A percentile compares a stretch with the other conserved stretches of the same genome.
Evolutionary conservation across 2,329 filamentous ascomycete genomes (phyloP).

Genomic region (Aspergillus bombycis): DNA sequence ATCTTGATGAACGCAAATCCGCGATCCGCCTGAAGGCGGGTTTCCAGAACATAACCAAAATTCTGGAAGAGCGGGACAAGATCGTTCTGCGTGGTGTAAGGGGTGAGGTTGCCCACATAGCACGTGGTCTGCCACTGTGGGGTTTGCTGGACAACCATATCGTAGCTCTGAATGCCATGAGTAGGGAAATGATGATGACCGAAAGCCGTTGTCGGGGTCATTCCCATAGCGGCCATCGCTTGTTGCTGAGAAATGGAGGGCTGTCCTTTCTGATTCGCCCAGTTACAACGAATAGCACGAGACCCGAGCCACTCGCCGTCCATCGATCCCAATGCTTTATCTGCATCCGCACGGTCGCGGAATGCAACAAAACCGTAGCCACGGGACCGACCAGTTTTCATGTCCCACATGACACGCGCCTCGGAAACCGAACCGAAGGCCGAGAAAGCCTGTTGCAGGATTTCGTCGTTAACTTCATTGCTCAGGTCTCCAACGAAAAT

Average conservation of each 20-base stretch:
- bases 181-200: conserved; percentile 98
- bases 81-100: conserved; percentile 95
- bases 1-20: conserved; percentile 99
- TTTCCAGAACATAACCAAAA: conserved; percentile 96
- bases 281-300: conserved; percentile 97
- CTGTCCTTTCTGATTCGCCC: conserved; percentile 99
- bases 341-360: conserved; percentile 88
- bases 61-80: conserved; percentile 98
- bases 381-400: conserved; percentile 98
- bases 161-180: conserved; percentile 94
- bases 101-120: conserved; percentile 96
- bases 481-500: conserved; percentile 98
- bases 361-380: conserved; percentile 98
- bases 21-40: conserved; percentile 94
- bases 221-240: conserved; percentile 94
- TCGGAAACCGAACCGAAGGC: conserved; percentile 95
- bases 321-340: conserved; percentile 96
- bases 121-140: conserved; percentile 97
- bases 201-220: conserved; percentile 95
- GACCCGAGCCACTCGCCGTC: conserved; percentile 99
- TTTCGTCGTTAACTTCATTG: conserved; percentile 98
- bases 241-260: conserved; percentile 98
- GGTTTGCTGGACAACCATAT: conserved; percentile 94
- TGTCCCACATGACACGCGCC: conserved; percentile 99
- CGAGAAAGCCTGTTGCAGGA: conserved; percentile 90